Percentiles rank a stretch among this genome's conserved stretches.
These are phyloP conservation scores for Sarocladiaceae sp. DNA, from an alignment of 2,329 filamentous ascomycete species.

Conservation along the genomic window DNA sequence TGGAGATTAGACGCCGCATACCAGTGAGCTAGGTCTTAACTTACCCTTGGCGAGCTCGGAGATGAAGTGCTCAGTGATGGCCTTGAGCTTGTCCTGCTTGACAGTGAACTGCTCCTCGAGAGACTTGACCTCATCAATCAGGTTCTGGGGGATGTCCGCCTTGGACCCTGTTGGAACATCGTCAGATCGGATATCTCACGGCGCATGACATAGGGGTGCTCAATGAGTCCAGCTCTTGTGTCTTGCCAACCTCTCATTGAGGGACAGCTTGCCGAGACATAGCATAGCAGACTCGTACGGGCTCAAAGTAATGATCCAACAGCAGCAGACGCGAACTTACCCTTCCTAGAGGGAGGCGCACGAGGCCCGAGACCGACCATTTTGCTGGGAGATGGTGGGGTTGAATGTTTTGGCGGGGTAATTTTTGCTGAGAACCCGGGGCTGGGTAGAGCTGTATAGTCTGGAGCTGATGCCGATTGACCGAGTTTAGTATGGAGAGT, in stretches of 20 bases:
- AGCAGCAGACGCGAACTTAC: slow-evolving; percentile 41
- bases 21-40: slow-evolving; percentile 12
- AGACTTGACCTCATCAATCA: slow-evolving; percentile 71
- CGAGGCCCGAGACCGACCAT: slow-evolving; percentile 47
- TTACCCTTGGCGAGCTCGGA: slow-evolving; percentile 79
- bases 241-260: too few relatives aligned
- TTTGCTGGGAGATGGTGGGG: slow-evolving; percentile 29
- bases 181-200: neutral
- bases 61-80: slow-evolving; percentile 85
- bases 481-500: too few relatives aligned
- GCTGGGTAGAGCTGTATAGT: too few relatives aligned
- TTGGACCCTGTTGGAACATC: slow-evolving; percentile 63
- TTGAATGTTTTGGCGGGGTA: slow-evolving; percentile 26
- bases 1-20: slow-evolving; percentile 2
- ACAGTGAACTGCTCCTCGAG: slow-evolving; percentile 83
- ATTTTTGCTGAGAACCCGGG: slow-evolving; percentile 7
- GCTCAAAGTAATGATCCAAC: neutral
- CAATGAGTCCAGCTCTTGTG: too few relatives aligned
- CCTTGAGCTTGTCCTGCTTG: slow-evolving; percentile 71
- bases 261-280: too few relatives aligned
- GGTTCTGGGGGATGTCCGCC: slow-evolving; percentile 81
- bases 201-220: neutral
- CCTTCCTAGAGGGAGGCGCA: slow-evolving; percentile 53
- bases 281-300: too few relatives aligned
- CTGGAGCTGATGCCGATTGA: neutral